Evolutionary conservation across 2,329 filamentous ascomycete genomes (phyloP).

Genomic region (Cladosporium colombiae): DNA sequence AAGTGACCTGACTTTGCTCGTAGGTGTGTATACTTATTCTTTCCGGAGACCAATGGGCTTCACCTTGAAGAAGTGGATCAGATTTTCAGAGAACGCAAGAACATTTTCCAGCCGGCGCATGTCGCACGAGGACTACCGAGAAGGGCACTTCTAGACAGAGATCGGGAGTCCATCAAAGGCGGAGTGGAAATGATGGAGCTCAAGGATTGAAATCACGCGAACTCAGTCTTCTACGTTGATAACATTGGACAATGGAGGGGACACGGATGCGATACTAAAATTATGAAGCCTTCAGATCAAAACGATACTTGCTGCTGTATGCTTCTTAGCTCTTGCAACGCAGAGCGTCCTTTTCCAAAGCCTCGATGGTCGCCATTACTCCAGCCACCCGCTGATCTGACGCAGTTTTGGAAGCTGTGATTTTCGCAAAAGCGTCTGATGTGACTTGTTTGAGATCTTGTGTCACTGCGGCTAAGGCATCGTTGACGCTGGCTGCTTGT

Average conservation of each 20-base stretch:
- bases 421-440: too few species aligned
- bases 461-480: too few species aligned
- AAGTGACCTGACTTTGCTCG: not conserved
- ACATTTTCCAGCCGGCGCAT: not conserved
- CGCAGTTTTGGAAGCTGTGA: not conserved
- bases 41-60: slow-evolving; percentile 51
- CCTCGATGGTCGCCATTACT: not conserved
- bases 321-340: not conserved
- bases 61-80: slow-evolving; percentile 57
- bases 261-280: too few species aligned
- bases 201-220: not conserved
- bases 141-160: not conserved
- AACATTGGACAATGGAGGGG: not conserved
- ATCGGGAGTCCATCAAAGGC: not conserved
- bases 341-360: not conserved
- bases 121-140: not conserved
- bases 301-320: not conserved
- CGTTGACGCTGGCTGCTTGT: too few species aligned
- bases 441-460: too few species aligned
- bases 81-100: slow-evolving; percentile 21
- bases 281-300: too few species aligned
- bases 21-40: slow-evolving; percentile 55
- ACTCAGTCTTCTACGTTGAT: not conserved
- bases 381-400: not conserved
- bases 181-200: not conserved